phyloP scores from a whole-genome alignment of 2,329 filamentous ascomycete genomes.

The Chaetomium olivaceum region DNA sequence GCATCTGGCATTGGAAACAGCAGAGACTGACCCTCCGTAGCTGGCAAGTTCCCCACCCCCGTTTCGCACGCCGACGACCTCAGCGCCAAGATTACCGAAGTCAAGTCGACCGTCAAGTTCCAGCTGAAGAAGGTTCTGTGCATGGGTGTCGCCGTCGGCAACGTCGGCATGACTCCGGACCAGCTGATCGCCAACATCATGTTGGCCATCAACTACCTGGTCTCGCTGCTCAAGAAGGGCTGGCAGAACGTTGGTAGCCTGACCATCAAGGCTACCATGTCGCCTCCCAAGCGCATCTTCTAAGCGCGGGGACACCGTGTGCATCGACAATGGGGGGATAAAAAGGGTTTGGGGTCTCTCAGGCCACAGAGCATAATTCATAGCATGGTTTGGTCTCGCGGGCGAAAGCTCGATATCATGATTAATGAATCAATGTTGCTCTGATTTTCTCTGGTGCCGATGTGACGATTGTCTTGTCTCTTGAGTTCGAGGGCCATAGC shows the following conservation, averaged over 20 bases:
- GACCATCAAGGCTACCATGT: conserved; percentile 99
- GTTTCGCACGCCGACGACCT: conserved; percentile 97
- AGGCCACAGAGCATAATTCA: conserved; percentile 16
- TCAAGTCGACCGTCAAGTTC: conserved; percentile 99
- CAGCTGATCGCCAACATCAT: conserved; percentile 98
- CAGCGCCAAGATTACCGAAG: conserved; percentile 92
- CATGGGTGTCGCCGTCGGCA: conserved; percentile 98
- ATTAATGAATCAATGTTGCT: conserved; percentile 20
- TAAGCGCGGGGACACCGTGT: conserved; percentile 50
- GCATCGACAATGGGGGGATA: background rate
- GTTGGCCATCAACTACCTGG: conserved; percentile 99
- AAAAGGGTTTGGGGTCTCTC: conserved; percentile 13
- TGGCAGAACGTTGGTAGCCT: conserved; percentile 99
- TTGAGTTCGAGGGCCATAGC: background rate
- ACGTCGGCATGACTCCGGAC: conserved; percentile 96
- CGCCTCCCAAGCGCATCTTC: conserved; percentile 96
- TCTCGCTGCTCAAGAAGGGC: conserved; percentile 99
- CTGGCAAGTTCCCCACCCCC: conserved; percentile 99
- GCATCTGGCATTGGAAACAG: background rate
- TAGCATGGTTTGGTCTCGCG: conserved; percentile 19
- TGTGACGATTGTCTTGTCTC: background rate
- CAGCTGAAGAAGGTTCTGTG: conserved; percentile 99
- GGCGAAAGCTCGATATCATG: conserved; percentile 19
- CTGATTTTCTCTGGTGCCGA: background rate
- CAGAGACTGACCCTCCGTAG: conserved; percentile 50